Base-by-base conservation (phyloP, 2,329 filamentous ascomycete species). In the Spiromastix sp. region DNA sequence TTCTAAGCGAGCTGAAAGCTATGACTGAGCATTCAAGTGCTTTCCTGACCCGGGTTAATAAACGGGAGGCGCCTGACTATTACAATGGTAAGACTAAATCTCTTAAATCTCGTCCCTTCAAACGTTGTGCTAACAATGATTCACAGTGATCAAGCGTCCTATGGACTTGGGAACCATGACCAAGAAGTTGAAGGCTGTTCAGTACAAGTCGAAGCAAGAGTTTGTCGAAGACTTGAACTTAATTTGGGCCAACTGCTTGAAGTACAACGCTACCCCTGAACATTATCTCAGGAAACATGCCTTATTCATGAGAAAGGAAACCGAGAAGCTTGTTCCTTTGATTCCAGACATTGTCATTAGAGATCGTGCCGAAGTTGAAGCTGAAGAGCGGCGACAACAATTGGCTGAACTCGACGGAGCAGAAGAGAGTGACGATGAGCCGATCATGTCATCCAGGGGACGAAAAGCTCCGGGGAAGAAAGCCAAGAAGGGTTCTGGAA, bases 151-250 rank as follows among this genome's bases (percentile, higher is more conserved):
- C 61, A 95, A 93, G 62, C 81, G 87, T 30, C 91, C 91, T 2
- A 98, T 98, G 91, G 91, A 98, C 56, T 77, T 98, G 38, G 91
- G 91, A 24, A 81, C 79, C 31, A 96, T 98, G 86, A 94, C 93
- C 42, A 98, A 98, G 66, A 98, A 96, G 65, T 75, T 98, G 36
- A 89, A 89, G 55, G 71, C 72, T 7, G 62, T 85, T 22, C 71
- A 72, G 24, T 91, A 85, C 62, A 87, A 85, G 55, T 87, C 82
- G 30, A 98, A 98, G 64, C 76, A 83, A 42, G 91, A 98, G 16
- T 98, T 98, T 46, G 86, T 96, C 17, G 74, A 82, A 20, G 91
- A 98, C 55, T 70, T 98, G 7, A 89, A 93, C 55, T 66, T 96
- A 33, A 96, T 98, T 34, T 98, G 91, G 91, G 77, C 86, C 38